phyloP scores from a whole-genome alignment of 257 asterid species.

The Nicotiana noctiflora region DNA sequence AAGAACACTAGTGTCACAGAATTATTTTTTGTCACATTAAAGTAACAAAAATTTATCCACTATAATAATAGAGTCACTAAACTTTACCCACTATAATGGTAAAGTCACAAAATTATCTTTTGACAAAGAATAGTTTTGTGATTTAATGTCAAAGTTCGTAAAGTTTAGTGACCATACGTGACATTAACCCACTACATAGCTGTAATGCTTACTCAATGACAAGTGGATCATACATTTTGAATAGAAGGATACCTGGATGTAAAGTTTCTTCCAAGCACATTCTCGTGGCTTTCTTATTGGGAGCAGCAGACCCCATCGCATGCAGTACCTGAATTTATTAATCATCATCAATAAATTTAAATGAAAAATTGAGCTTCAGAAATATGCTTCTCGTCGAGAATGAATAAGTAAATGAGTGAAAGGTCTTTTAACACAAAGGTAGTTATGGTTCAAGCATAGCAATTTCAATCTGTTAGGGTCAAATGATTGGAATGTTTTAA shows the following conservation, averaged over 20 bases:
- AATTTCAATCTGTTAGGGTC: background rate
- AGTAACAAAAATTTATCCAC: background rate
- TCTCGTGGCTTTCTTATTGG: conserved; percentile 70
- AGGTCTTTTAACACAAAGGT: background rate
- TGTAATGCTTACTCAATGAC: background rate
- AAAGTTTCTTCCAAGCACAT: conserved; percentile 84
- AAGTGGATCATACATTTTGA: background rate
- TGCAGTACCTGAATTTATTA: conserved; percentile 38
- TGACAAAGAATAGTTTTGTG: background rate
- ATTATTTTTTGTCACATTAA: background rate
- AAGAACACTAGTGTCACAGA: background rate
- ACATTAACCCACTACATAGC: background rate
- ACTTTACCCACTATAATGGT: background rate
- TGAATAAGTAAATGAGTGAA: background rate
- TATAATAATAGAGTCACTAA: background rate
- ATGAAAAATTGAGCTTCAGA: background rate
- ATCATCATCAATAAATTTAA: background rate
- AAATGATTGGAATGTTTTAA: background rate
- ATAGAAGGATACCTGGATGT: conserved; percentile 30
- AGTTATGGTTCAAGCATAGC: background rate
- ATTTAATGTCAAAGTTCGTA: background rate
- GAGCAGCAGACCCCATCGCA: conserved; percentile 86
- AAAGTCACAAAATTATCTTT: background rate
- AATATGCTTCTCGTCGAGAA: background rate
- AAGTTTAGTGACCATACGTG: background rate